Base-by-base conservation (phyloP, 2,329 filamentous ascomycete species). In the Apiospora arundinis region DNA sequence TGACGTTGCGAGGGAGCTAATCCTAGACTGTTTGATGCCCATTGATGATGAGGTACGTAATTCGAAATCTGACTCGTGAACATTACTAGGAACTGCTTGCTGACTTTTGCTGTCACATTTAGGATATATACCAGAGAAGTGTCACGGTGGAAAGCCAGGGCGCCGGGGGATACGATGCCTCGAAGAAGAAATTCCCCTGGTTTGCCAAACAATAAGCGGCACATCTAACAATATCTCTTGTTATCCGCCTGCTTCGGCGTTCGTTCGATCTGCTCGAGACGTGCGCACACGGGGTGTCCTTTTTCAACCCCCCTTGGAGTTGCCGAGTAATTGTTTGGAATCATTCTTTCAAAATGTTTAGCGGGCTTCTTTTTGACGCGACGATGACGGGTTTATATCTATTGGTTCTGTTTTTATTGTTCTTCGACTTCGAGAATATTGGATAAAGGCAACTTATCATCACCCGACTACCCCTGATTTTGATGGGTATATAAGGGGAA, bases 11-110 rank as follows among this genome's bases (percentile, higher is more conserved):
- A 88, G 91, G 76, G 91, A 93, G 76, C 81, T 97, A 77, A 90
- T 98, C 70, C 82, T 98, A 74, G 94, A 97, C 77, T 93, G 93
- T 75, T 91, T 91, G 77, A 92, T 98, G 83, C 87, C 91, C 63
- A 92, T 91, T 70, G 95, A 97, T 82, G 94, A 97, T 76, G 95
- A 98, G 85, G 95, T 97, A 83, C 84, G 92, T 84, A 40, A 40
- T 12, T 25, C 16, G 18, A 37, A n/a, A 9, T 23, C 1, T 52
- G 12, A 28, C 4, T 4, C 44, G 9, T 25, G 42, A 48, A 44
- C n/a, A 69, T 6, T 2, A 44, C 9, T 56, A 63, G n/a, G 32
- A 11, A 56, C 3, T 21, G 14, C 18, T 56, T 23, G 44, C 45
- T 40, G 11, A 42, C 46, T 12, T 23, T 37, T 37, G 16, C 21